Evolutionary conservation across 1,139 yeast genomes (phyloP).

Genomic region (Debaryomyces sp.): DNA sequence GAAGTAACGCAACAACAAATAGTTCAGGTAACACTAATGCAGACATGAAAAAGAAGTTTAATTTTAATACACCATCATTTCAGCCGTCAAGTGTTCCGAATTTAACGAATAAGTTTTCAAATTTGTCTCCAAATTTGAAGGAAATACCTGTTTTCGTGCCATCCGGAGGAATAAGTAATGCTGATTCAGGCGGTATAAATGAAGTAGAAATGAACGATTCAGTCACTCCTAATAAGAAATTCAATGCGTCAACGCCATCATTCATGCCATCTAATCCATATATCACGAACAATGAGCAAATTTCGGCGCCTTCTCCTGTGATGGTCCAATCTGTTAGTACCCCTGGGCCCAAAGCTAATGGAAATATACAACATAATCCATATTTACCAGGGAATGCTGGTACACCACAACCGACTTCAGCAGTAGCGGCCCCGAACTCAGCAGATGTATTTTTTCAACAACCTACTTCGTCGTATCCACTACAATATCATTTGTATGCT

Average conservation of each 20-base stretch:
- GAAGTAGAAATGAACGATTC: neutral
- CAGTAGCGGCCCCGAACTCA: slow-evolving; percentile 12
- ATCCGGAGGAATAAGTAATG: slow-evolving; percentile 12
- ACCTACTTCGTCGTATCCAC: slow-evolving; percentile 48
- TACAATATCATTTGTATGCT: slow-evolving; percentile 87
- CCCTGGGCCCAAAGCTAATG: slow-evolving; percentile 7
- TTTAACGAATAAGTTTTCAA: slow-evolving; percentile 45
- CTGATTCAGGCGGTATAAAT: neutral
- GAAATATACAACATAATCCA: slow-evolving; percentile 20
- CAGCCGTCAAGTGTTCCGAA: slow-evolving; percentile 46
- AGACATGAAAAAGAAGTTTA: slow-evolving; percentile 48
- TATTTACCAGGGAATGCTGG: slow-evolving; percentile 19
- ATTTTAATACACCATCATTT: slow-evolving; percentile 67
- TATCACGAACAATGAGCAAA: slow-evolving; percentile 1
- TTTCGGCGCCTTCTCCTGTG: slow-evolving; percentile 8
- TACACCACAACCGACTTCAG: slow-evolving; percentile 10
- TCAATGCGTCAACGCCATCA: slow-evolving; percentile 37
- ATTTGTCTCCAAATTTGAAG: slow-evolving; percentile 56
- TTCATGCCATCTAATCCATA: slow-evolving; percentile 33
- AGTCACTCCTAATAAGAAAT: slow-evolving; percentile 23
- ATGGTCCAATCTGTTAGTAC: slow-evolving; percentile 10
- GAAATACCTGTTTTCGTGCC: slow-evolving; percentile 64
- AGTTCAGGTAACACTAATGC: slow-evolving; percentile 5
- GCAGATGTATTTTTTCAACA: slow-evolving; percentile 24
- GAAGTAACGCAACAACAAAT: slow-evolving; percentile 7